Percentiles rank a stretch among this genome's conserved stretches.
Conservation (phyloP, 2,329 filamentous ascomycete species). For the Fusarium circinatum region DNA sequence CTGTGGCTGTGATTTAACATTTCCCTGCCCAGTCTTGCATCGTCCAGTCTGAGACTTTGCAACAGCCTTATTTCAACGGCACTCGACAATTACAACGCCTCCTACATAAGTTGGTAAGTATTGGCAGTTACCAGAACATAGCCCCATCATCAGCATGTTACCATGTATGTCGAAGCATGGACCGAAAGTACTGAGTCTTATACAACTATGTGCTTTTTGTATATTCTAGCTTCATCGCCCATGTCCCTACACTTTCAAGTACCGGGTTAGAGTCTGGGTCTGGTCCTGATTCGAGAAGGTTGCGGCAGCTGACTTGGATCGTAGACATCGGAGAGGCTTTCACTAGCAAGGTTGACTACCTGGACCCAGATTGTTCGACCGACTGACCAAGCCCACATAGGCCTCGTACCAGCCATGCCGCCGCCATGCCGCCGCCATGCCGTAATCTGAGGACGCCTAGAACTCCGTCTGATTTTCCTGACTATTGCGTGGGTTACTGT, state of each 20-base stretch:
- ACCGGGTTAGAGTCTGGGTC: not conserved
- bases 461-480: not conserved
- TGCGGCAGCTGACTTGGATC: constrained; percentile 14
- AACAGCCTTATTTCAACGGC: constrained; percentile 31
- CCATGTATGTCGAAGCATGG: not conserved
- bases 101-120: too few relatives aligned
- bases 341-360: not conserved
- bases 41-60: constrained; percentile 6
- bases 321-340: not conserved
- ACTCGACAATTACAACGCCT: not conserved
- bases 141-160: not conserved
- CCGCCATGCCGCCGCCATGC: not conserved
- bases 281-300: not conserved
- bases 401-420: not conserved
- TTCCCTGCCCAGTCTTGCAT: not conserved
- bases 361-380: constrained; percentile 1
- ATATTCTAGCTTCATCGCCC: not conserved
- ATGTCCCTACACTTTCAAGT: not conserved
- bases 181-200: not conserved
- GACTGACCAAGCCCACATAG: not conserved
- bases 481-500: not conserved
- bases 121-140: not conserved
- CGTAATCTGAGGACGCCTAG: not conserved
- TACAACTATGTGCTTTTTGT: not conserved
- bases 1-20: not conserved